Conservation (phyloP, 441 rosid genomes). For the Pelargonium australe region DNA sequence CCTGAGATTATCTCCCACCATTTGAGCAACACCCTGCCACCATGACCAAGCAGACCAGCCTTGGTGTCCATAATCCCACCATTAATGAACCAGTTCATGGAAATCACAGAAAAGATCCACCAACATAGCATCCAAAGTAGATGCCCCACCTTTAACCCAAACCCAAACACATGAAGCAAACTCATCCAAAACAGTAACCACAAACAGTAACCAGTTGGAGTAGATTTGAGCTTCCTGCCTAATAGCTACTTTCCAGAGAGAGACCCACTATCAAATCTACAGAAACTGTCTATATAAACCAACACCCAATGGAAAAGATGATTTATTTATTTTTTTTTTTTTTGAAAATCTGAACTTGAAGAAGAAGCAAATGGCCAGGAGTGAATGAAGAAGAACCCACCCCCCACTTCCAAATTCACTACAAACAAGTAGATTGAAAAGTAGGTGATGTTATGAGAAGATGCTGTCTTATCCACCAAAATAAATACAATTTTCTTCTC, state of each 20-base stretch:
- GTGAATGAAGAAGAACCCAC: conserved; percentile 12
- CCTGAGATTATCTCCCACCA: conserved; percentile 49
- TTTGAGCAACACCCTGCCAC: conserved; percentile 49
- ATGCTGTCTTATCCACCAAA: conserved; percentile 44
- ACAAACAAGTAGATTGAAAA: conserved; percentile 22
- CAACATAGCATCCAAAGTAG: conserved; percentile 74
- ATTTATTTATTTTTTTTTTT: not conserved
- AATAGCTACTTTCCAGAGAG: conserved; percentile 29
- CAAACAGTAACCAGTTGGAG: conserved; percentile 28
- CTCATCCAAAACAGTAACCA: conserved; percentile 62
- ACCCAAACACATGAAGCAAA: conserved; percentile 57
- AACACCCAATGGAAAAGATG: conserved; percentile 22
- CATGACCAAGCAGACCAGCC: conserved; percentile 42
- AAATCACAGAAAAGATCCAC: conserved; percentile 55
- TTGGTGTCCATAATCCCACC: conserved; percentile 50
- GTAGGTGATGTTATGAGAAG: conserved; percentile 17
- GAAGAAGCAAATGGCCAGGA: conserved; percentile 15
- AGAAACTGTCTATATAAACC: conserved; percentile 36
- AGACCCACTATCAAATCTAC: conserved; percentile 41
- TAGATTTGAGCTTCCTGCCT: conserved; percentile 23
- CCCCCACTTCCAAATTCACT: conserved; percentile 25
- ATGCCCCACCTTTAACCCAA: conserved; percentile 72
- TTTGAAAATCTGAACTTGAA: conserved; percentile 9
- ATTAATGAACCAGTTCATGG: conserved; percentile 57
- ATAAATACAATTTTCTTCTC: conserved; percentile 23